Evolutionary conservation across 2,329 filamentous ascomycete genomes (phyloP).

Genomic region (Bertia moriformis): DNA sequence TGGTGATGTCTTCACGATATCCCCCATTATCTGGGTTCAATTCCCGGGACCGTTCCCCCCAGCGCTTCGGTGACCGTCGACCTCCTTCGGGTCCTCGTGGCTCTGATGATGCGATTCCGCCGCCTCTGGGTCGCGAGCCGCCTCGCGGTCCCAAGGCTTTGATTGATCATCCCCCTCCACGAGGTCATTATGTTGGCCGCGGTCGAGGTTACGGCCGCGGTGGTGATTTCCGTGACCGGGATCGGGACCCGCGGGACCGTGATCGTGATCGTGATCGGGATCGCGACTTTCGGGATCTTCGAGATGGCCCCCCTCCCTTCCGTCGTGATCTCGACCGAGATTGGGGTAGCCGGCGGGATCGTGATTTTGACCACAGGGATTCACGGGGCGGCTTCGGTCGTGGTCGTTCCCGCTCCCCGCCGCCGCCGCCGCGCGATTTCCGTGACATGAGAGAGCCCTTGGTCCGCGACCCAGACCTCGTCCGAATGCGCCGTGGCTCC

Average conservation of each 20-base stretch:
- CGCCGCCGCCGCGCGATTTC: constrained; percentile 14
- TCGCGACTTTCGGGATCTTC: constrained; percentile 1
- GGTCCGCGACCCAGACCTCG: background rate
- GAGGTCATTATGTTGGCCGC: constrained; percentile 7
- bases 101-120: constrained; percentile 19
- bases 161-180: constrained; percentile 28
- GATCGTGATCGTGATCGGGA: constrained; percentile 16
- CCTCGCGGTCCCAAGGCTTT: constrained; percentile 42
- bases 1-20: constrained; percentile 22
- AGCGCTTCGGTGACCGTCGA: constrained; percentile 36
- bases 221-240: constrained; percentile 27
- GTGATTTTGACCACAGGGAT: constrained; percentile 19
- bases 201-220: constrained; percentile 18
- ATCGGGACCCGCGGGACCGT: constrained; percentile 15
- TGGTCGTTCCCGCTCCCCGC: constrained; percentile 26
- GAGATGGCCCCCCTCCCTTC: constrained; percentile 16
- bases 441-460: constrained; percentile 1
- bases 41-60: constrained; percentile 32
- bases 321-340: constrained; percentile 24
- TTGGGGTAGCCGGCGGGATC: constrained; percentile 24
- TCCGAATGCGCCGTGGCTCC: background rate
- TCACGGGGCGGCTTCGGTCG: constrained; percentile 22
- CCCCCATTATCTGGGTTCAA: constrained; percentile 21
- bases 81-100: constrained; percentile 16
- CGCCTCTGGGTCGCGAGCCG: constrained; percentile 27